Conservation (phyloP, 495 filamentous ascomycete species). For the Neurospora sp. region DNA sequence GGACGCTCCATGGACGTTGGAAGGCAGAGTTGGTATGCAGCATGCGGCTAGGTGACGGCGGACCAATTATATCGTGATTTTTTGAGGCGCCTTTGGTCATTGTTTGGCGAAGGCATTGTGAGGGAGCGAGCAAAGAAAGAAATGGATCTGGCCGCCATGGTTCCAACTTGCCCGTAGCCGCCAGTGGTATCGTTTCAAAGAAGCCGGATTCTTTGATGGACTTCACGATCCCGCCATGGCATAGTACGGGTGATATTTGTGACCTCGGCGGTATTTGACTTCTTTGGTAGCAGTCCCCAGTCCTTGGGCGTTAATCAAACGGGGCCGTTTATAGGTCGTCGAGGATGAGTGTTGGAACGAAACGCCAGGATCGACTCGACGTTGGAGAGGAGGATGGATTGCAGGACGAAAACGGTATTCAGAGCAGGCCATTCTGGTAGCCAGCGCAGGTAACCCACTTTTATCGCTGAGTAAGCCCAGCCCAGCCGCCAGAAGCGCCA, state of each 20-base stretch:
- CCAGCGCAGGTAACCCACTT: too few relatives aligned
- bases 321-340: background rate
- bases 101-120: background rate
- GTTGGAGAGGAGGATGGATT: too few relatives aligned
- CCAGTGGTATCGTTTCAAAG: background rate
- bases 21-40: background rate
- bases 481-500: too few relatives aligned
- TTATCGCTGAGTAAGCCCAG: too few relatives aligned
- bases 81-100: background rate
- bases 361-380: background rate
- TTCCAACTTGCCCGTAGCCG: background rate
- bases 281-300: background rate
- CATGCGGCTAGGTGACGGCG: background rate
- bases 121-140: background rate
- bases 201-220: background rate
- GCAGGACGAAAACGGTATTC: too few relatives aligned
- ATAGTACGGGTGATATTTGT: background rate
- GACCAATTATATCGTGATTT: background rate
- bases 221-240: background rate
- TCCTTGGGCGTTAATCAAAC: background rate
- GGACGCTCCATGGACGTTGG: background rate
- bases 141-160: background rate
- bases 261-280: background rate
- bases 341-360: background rate
- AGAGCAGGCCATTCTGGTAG: too few relatives aligned